Base-by-base conservation (phyloP, 495 filamentous ascomycete species). In the Lasiosphaeriaceae sp. region DNA sequence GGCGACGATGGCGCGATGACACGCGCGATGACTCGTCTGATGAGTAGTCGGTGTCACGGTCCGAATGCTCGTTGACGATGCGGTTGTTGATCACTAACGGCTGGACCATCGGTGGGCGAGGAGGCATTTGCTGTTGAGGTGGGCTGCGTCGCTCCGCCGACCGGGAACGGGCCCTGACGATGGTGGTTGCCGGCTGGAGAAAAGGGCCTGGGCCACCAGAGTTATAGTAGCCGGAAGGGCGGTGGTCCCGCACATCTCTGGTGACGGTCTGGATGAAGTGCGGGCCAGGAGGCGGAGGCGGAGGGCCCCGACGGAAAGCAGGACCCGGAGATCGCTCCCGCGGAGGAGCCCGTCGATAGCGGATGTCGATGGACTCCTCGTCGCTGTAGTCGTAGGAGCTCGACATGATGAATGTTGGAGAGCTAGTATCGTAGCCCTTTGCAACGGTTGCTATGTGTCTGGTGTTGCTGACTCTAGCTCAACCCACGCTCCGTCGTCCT, bases 41-140 rank as follows among this genome's bases (percentile, higher is more conserved):
- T 37, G 64, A 62, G 14, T 71, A 73, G 26, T 74, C 69, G 17
- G 68, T 71, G 57, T 71, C 67, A 9, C 49, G 50, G 50, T 64
- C 65, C 4, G 61, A 59, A 17, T 61, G 61, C 21, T 66, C 55
- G 46, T 72, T 71, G 59, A 76, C 71, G 44, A 77, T 75, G 52
- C 68, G 65, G 56, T 79, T 82, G 51, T 79, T 77, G 61, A 80
- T 80, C 39, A 82, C 70, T n/a, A 82, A 9, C 69, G 5, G 77
- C 74, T 23, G 67, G 58, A n/a, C 66, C 54, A 22, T 69, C 64
- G 17, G 62, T 50, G 14, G 60, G 55, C 11, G 62, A 49, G 21
- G 59, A 59, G 26, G 26, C 26, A 31, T 31, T 9, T 31, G 26
- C 26, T 31, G 26, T 9, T 31, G 26, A 31, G 26, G 26, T 9